phyloP scores from a whole-genome alignment of 2,329 filamentous ascomycete genomes.

The Diaporthe caulivora region DNA sequence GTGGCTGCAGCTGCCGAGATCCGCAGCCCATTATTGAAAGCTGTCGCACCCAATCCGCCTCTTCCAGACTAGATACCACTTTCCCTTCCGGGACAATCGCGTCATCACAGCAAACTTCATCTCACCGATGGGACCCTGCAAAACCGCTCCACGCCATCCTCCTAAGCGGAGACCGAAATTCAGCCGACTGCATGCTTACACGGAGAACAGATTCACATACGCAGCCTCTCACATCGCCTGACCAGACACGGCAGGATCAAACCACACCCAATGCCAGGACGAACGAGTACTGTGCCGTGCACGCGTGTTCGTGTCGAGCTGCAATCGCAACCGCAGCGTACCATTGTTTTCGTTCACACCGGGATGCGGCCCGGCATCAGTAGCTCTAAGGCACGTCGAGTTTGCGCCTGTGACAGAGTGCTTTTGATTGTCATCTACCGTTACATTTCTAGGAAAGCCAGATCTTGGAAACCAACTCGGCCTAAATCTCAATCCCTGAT shows the following conservation, averaged over 20 bases:
- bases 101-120: not conserved
- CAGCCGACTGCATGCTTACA: not conserved
- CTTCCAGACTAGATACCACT: slow-evolving; percentile 8
- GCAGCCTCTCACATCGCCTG: not conserved
- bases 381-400: not conserved
- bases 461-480: slow-evolving; percentile 20
- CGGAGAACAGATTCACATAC: not conserved
- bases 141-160: not conserved
- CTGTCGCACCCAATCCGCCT: too few species aligned
- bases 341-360: not conserved
- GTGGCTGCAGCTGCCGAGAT: not conserved
- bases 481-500: slow-evolving; percentile 11
- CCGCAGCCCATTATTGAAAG: not conserved
- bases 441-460: slow-evolving; percentile 1
- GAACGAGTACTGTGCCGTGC: not conserved
- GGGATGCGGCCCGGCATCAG: slow-evolving; percentile 2
- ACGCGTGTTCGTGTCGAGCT: not conserved
- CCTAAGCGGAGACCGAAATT: not conserved
- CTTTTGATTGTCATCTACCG: slow-evolving; percentile 13
- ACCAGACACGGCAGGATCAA: not conserved
- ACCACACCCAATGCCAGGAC: not conserved
- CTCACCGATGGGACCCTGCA: not conserved
- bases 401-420: not conserved
- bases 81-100: slow-evolving; percentile 4
- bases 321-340: not conserved